A percentile compares a stretch with the other conserved stretches of the same genome.
phyloP scores from a whole-genome alignment of 2,329 filamentous ascomycete genomes.

The Cytospora piceicola region DNA sequence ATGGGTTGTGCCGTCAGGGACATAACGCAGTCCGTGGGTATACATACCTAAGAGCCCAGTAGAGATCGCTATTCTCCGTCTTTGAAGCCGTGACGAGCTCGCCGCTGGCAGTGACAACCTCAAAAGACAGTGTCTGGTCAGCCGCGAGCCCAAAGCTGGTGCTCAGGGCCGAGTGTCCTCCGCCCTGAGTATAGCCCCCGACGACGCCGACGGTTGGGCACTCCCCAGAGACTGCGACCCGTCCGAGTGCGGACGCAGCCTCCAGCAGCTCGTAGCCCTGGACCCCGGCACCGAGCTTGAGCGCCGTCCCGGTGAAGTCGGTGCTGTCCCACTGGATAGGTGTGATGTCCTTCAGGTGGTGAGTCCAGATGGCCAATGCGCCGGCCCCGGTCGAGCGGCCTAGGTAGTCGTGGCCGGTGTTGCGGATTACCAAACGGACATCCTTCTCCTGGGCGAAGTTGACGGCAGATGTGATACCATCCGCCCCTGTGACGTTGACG shows the following conservation, averaged over 20 bases:
- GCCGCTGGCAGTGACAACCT: constrained; percentile 53
- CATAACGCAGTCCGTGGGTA: neutral
- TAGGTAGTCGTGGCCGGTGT: constrained; percentile 49
- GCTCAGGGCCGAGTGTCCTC: constrained; percentile 57
- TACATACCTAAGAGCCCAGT: constrained; percentile 49
- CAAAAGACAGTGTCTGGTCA: constrained; percentile 52
- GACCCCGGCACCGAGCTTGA: constrained; percentile 60
- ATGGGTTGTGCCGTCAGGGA: neutral
- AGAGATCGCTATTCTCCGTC: constrained; percentile 50
- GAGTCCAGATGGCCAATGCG: constrained; percentile 56
- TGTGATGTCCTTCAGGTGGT: constrained; percentile 40
- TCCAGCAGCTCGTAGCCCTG: constrained; percentile 57
- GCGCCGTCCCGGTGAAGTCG: constrained; percentile 51
- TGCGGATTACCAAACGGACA: constrained; percentile 49
- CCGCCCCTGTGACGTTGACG: constrained; percentile 32
- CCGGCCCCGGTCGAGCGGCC: constrained; percentile 27
- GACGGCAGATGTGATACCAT: constrained; percentile 32
- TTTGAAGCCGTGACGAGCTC: constrained; percentile 45
- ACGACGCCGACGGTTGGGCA: constrained; percentile 51
- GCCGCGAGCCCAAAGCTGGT: constrained; percentile 53
- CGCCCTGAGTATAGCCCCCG: constrained; percentile 53
- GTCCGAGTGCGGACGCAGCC: constrained; percentile 48
- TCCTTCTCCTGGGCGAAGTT: constrained; percentile 44
- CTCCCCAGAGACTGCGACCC: constrained; percentile 37
- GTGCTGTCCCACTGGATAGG: constrained; percentile 15